Evolutionary conservation across 1,284 basidiomycete genomes (phyloP), one percentile per base, ranked within the genome.

Genomic region (Tylopilus microsporus): DNA sequence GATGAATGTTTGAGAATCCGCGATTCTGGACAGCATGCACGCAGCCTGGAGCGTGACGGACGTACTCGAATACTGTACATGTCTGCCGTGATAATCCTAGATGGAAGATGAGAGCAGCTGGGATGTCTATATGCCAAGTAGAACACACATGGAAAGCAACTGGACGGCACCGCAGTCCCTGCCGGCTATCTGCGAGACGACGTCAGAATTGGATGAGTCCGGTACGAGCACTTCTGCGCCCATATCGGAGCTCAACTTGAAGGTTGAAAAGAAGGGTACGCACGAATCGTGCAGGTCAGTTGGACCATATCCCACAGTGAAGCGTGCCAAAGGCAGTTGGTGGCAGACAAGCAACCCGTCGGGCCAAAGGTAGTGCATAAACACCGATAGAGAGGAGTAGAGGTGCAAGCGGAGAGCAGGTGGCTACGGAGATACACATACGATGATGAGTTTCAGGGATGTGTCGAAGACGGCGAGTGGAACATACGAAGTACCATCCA

Each of bases 401-500:
- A 68, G 2, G 65, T 65, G 32, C 65, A 66, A 3, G 57, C 54
- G 4, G 65, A 68, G 19, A 66, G 59, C 18, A 66, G 18, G 21
- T 66, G 66, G 6, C 64, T 66, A 9, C 9, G 36, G 11, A 37
- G 36, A 30, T 48, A 0, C 6, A 15, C 10, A 12, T 4, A 4
- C 43, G 37, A n/a, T 7, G 8, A 30, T 36, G 37, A 1, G 15
- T 25, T n/a, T 16, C 4, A 2, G 41, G 9, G 11, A 30, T 5
- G 8, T 4, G 8, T 30, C n/a, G 34, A 1, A 3, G 16, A 21
- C 8, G 6, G 19, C 9, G 16, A 1, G 3, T 10, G 5, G 30
- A 52, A 58, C 64, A 15, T 53, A 66, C 66, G 66, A 59, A 2
- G 66, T 66, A 30, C 66, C 65, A 66, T 62, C 65, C 65, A 66